A percentile compares a stretch with the other conserved stretches of the same genome.
Evolutionary conservation across 164 flowering plant genomes (phyloP).

Genomic region (Magnolia sinica): DNA sequence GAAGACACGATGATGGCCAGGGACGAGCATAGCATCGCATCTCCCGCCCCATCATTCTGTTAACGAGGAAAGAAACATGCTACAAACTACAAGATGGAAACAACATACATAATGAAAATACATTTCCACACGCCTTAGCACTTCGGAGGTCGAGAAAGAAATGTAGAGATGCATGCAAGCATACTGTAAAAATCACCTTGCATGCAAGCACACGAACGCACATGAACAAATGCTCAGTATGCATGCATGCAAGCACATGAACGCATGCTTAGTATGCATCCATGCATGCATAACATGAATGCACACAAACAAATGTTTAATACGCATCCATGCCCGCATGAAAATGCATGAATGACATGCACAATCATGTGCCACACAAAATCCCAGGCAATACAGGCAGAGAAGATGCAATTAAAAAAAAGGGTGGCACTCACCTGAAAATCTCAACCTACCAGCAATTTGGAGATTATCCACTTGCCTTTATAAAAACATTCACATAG

Average conservation of each 20-base stretch:
- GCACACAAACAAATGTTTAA: background rate
- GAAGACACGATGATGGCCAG: constrained; percentile 3
- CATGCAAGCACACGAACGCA: no score
- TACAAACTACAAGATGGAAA: background rate
- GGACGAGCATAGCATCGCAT: constrained; percentile 2
- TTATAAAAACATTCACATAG: constrained; percentile 76
- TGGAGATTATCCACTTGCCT: constrained; percentile 84
- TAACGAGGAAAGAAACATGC: background rate
- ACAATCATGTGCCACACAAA: background rate
- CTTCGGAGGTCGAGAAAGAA: background rate
- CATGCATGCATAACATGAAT: no score
- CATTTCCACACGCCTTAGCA: constrained; percentile 2
- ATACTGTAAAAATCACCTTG: background rate
- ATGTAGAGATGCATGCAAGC: background rate
- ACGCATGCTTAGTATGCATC: background rate
- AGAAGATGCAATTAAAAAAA: constrained; percentile 18
- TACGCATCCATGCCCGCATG: background rate
- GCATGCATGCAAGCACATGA: background rate
- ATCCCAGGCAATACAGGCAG: background rate
- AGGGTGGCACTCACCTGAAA: constrained; percentile 88
- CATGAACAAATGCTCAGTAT: background rate
- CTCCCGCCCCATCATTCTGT: constrained; percentile 4
- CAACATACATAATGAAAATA: background rate
- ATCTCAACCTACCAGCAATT: constrained; percentile 80
- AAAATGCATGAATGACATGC: background rate